Base-by-base conservation (phyloP, 208 protist genomes). In the Trypanosomatidae sp. region DNA sequence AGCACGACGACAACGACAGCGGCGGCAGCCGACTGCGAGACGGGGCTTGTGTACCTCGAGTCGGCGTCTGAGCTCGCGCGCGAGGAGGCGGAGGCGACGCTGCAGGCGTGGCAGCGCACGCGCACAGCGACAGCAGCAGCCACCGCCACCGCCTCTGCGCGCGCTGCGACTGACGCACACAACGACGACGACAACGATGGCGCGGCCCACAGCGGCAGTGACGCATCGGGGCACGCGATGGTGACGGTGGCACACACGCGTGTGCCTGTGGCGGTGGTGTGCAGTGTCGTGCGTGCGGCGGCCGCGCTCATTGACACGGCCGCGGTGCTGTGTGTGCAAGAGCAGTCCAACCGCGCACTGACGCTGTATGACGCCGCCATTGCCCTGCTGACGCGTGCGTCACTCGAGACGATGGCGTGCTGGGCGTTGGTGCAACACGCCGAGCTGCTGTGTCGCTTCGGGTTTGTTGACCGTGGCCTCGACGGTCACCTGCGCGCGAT, bases 381-480 rank as follows among this genome's bases (percentile, higher is more conserved):
- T 15, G 33, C 43, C 10, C 27, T 86, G 42, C 64, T 90, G 24
- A 44, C 57, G 6, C 56, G 70, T 24, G 69, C 58, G 45, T 59
- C 58, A 13, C 58, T 81, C 20, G 40, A 41, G n/a, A 24, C 56
- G 16, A 48, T 76, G 23, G 53, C 59, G 16, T 71, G 49, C 35
- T 86, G 81, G 76, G 56, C 58, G 43, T 59, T 56, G 33, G 49
- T 65, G 64, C 73, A 67, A 41, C 79, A 77, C 33, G 81, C 70
- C 3, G 75, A 90, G 53, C 56, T 74, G 35, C 55, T 90, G 6
- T 37, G 59, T 11, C 40, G 50, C 18, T 59, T 74, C 7, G 63
- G 56, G 15, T 53, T 83, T 28, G 53, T 78, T 4, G 75, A 90
- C 56, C 71, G 68, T 23, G 67, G 74, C 20, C 53, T 89, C 5